A percentile compares a stretch with the other conserved stretches of the same genome.
Evolutionary conservation across 108 stramenopile genomes (phyloP).

Genomic region (Seminavis robusta): DNA sequence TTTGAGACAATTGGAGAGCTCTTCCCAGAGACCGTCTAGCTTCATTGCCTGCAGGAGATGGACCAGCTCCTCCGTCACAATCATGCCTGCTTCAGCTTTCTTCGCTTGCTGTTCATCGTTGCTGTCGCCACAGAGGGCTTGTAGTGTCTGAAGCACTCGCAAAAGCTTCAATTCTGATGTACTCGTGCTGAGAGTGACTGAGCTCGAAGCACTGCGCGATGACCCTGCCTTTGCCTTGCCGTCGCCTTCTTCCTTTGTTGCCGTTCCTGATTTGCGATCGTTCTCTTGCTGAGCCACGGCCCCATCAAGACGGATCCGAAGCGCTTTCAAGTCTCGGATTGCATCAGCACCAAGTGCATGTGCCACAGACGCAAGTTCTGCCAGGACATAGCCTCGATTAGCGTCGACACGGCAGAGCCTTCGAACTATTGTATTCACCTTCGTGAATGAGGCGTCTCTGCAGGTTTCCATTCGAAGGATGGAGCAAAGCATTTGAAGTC

Average conservation of each 20-base stretch:
- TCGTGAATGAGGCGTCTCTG: conserved; percentile 68
- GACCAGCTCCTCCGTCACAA: conserved; percentile 62
- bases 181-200: conserved; percentile 82
- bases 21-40: conserved; percentile 76
- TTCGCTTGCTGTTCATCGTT: conserved; percentile 41
- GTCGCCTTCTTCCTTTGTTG: neutral
- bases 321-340: conserved; percentile 62
- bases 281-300: conserved; percentile 19
- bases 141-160: conserved; percentile 84
- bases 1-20: conserved; percentile 70
- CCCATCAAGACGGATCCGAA: conserved; percentile 56
- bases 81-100: conserved; percentile 24
- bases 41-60: conserved; percentile 63
- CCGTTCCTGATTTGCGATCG: conserved; percentile 4
- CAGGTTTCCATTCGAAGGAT: conserved; percentile 72
- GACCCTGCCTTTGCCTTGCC: conserved; percentile 13
- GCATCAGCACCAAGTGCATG: conserved; percentile 71
- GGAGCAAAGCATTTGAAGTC: conserved; percentile 69
- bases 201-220: conserved; percentile 55
- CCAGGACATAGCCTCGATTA: conserved; percentile 46
- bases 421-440: conserved; percentile 69
- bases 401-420: conserved; percentile 70
- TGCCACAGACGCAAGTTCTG: conserved; percentile 63
- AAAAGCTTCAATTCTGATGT: conserved; percentile 88
- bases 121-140: conserved; percentile 58